phyloP scores from a whole-genome alignment of 768 basidiomycete genomes.

The Artomyces pyxidatus region DNA sequence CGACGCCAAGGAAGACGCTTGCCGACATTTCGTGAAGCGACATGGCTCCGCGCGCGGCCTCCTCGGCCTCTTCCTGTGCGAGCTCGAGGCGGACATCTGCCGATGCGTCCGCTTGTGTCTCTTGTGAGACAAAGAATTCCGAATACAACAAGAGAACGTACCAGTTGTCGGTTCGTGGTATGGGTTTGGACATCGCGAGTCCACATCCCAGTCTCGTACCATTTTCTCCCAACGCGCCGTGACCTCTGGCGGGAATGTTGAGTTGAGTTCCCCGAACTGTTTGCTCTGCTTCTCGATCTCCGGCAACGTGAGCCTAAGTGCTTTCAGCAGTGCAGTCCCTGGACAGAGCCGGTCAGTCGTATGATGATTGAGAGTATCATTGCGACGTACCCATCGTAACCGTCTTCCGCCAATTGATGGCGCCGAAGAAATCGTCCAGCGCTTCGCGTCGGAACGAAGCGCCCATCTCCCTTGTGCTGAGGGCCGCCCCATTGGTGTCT shows the following conservation, averaged over 20 bases:
- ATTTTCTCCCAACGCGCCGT: neutral
- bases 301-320: neutral
- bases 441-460: conserved; percentile 5
- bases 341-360: neutral
- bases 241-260: neutral
- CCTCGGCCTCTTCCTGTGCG: neutral
- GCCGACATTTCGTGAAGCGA: neutral
- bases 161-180: neutral
- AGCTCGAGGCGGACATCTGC: neutral
- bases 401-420: conserved; percentile 12
- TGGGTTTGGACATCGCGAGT: neutral
- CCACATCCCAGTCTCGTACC: neutral
- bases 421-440: conserved; percentile 7
- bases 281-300: neutral
- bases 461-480: conserved; percentile 11
- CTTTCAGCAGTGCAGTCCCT: neutral
- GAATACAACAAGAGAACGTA: neutral
- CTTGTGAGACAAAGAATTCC: neutral
- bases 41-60: neutral
- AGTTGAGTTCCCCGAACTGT: neutral
- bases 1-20: neutral
- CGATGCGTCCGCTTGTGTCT: neutral
- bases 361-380: no score
- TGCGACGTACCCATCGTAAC: neutral
- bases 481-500: conserved; percentile 1